Conservation (phyloP, 2,329 filamentous ascomycete genomes). For the Pseudogymnoascus pannorum region DNA sequence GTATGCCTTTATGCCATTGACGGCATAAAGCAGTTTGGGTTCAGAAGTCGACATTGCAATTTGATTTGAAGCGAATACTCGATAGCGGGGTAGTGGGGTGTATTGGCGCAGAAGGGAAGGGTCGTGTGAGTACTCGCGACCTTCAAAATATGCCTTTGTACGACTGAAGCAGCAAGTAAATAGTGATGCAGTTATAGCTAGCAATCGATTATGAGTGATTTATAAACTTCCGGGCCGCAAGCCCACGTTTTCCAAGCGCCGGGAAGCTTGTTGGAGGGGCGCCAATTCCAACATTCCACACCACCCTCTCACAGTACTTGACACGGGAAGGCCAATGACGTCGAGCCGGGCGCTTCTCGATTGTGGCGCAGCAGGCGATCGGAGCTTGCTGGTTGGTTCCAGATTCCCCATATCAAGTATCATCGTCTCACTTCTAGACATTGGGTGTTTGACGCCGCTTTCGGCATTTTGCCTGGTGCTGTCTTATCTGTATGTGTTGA, state of each 20-base stretch:
- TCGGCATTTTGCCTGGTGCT: background rate
- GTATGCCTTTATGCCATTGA: conserved; percentile 84
- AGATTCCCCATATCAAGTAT: background rate
- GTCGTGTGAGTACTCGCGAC: conserved; percentile 5
- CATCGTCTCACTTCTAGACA: background rate
- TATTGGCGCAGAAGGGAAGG: background rate
- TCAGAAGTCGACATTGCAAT: conserved; percentile 30
- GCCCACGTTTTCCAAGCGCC: conserved; percentile 4
- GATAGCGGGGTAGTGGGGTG: conserved; percentile 9
- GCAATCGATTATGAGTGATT: background rate
- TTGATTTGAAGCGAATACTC: conserved; percentile 1
- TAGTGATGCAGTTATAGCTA: background rate
- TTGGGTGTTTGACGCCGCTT: background rate
- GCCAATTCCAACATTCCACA: background rate
- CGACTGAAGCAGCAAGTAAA: background rate
- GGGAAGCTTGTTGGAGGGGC: background rate
- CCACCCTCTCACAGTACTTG: conserved; percentile 8
- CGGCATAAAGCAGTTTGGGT: conserved; percentile 59
- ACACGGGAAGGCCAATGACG: conserved; percentile 5
- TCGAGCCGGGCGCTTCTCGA: background rate
- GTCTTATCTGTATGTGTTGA: background rate
- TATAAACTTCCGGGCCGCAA: background rate
- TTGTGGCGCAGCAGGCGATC: conserved; percentile 9
- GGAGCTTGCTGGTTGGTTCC: conserved; percentile 1
- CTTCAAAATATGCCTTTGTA: background rate